These are phyloP conservation scores for Ophiostoma quercus DNA, from an alignment of 2,329 filamentous ascomycete genomes.

Conservation along the genomic window DNA sequence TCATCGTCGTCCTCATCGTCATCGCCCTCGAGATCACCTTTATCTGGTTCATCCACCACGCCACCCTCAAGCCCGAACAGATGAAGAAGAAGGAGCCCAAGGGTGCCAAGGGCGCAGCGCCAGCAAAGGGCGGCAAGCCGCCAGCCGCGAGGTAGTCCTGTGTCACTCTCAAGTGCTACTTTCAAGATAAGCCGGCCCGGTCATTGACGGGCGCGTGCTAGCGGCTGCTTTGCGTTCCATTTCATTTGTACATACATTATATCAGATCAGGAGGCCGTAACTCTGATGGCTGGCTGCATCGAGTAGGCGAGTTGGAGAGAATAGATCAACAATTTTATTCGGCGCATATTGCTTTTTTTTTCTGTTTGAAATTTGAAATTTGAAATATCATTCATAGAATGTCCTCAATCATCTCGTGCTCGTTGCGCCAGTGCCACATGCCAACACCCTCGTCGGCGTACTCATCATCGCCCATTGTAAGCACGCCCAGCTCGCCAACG, in stretches of 20 bases:
- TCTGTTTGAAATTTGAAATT: background rate
- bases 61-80: conserved; percentile 57
- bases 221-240: background rate
- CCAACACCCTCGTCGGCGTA: conserved; percentile 11
- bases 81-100: conserved; percentile 42
- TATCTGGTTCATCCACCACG: conserved; percentile 55
- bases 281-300: conserved; percentile 27
- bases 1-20: conserved; percentile 50
- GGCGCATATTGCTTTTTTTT: background rate
- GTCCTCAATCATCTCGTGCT: conserved; percentile 12
- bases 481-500: conserved; percentile 6
- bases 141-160: conserved; percentile 25
- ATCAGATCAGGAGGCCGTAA: background rate
- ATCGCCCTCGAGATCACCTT: conserved; percentile 44
- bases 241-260: background rate
- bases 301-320: conserved; percentile 6
- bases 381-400: background rate
- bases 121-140: conserved; percentile 36
- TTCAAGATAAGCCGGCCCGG: background rate
- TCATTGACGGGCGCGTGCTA: background rate
- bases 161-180: background rate
- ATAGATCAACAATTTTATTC: background rate
- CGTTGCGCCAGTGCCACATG: conserved; percentile 17
- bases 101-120: conserved; percentile 34
- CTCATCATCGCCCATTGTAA: background rate